phyloP scores from a whole-genome alignment of 1,284 basidiomycete species.

The Coniophora puteana region DNA sequence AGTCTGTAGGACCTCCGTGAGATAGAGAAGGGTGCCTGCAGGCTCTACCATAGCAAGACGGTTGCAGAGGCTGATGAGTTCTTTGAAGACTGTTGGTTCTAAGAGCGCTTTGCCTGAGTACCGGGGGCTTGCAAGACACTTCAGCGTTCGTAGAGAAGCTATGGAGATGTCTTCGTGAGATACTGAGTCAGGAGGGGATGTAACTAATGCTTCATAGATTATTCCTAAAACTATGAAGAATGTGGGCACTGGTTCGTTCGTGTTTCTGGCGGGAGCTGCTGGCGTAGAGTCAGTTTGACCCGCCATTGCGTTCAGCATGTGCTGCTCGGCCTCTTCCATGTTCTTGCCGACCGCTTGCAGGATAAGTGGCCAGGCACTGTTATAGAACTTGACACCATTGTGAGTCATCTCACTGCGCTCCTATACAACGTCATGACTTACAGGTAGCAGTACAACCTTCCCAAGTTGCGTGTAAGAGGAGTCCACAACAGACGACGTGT shows the following conservation, averaged over 20 bases:
- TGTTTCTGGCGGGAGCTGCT: conserved; percentile 20
- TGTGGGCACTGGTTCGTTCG: conserved; percentile 73
- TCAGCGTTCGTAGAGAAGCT: conserved; percentile 79
- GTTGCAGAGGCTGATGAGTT: conserved; percentile 86
- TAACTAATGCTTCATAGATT: conserved; percentile 85
- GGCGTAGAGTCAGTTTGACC: conserved; percentile 48
- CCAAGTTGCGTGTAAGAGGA: conserved; percentile 85
- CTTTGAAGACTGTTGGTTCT: conserved; percentile 83
- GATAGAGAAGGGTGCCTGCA: conserved; percentile 66
- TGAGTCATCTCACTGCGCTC: background rate
- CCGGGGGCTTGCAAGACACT: conserved; percentile 73
- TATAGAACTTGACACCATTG: conserved; percentile 71
- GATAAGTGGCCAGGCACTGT: conserved; percentile 79
- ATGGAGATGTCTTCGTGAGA: too few species aligned
- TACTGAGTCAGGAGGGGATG: conserved; percentile 56
- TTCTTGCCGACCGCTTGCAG: conserved; percentile 84
- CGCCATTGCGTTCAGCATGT: conserved; percentile 79
- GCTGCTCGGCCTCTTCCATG: conserved; percentile 70
- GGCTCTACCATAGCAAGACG: conserved; percentile 88
- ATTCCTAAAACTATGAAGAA: conserved; percentile 93
- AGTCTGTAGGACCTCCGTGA: conserved; percentile 72
- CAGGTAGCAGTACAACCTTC: conserved; percentile 86
- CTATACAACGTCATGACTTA: conserved; percentile 34
- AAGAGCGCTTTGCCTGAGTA: conserved; percentile 81
- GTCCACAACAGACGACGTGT: conserved; percentile 65